Evolutionary conservation across 2,329 filamentous ascomycete species (phyloP).

Genomic region (Colletotrichum gloeosporioides): DNA sequence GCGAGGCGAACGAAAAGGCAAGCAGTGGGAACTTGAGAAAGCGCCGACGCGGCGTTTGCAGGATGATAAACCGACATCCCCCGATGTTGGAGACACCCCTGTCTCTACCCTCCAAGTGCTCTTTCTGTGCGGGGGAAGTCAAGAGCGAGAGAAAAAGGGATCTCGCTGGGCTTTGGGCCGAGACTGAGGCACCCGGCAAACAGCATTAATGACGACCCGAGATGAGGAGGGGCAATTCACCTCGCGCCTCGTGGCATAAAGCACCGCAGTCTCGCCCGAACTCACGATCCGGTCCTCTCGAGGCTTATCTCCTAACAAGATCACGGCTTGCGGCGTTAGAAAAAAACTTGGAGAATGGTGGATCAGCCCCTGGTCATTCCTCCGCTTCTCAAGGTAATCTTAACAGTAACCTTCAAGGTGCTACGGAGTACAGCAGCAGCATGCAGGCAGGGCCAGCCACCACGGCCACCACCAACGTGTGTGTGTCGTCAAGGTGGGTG

Average conservation of each 20-base stretch:
- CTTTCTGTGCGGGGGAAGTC: slow-evolving; percentile 6
- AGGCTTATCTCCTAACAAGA: not conserved
- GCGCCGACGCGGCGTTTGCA: slow-evolving; percentile 8
- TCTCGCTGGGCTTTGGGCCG: slow-evolving; percentile 11
- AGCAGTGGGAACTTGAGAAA: not conserved
- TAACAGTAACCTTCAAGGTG: slow-evolving; percentile 6
- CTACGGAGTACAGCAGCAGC: not conserved
- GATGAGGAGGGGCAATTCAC: not conserved
- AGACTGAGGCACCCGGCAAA: not conserved
- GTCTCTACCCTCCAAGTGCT: not conserved
- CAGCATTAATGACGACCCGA: slow-evolving; percentile 13
- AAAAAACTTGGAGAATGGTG: not conserved
- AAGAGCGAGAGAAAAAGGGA: not conserved
- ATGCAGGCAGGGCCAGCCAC: not conserved
- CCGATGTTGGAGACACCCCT: slow-evolving; percentile 1
- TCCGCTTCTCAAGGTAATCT: not conserved
- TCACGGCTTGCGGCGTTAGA: not conserved
- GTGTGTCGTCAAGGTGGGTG: slow-evolving; percentile 4
- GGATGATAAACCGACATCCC: slow-evolving; percentile 11
- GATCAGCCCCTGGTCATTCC: not conserved
- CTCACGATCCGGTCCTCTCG: not conserved
- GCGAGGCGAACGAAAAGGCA: not conserved
- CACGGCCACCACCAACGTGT: not conserved
- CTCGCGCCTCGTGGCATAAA: slow-evolving; percentile 7
- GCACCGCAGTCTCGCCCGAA: not conserved